Conservation (phyloP, 2,329 filamentous ascomycete species). For the Lithohypha guttulata region DNA sequence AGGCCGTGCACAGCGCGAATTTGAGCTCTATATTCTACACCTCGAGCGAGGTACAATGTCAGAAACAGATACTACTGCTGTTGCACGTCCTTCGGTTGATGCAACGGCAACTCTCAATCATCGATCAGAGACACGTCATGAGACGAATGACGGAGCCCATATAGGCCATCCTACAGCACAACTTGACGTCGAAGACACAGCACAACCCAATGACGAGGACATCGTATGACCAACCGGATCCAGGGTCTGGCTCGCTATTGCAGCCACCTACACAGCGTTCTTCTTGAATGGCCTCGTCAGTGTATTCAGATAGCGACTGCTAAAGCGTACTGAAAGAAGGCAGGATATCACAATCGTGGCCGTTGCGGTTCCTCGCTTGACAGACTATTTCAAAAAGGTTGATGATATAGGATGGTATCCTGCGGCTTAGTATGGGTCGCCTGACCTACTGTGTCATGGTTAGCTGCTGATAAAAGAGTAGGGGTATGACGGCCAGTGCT, state of each 20-base stretch:
- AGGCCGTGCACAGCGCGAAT: too few relatives aligned
- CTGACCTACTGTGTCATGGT: not conserved
- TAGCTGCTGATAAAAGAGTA: not conserved
- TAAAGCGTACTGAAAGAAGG: not conserved
- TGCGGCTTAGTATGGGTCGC: constrained; percentile 10
- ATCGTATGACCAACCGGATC: constrained; percentile 8
- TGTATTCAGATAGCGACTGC: too few relatives aligned
- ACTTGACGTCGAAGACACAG: constrained; percentile 7
- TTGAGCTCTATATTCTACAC: too few relatives aligned
- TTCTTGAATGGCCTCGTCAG: constrained; percentile 10
- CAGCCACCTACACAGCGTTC: constrained; percentile 7
- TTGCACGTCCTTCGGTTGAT: too few relatives aligned
- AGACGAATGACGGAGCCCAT: too few relatives aligned
- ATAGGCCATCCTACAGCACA: constrained; percentile 3
- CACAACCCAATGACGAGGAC: not conserved
- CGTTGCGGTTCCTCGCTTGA: constrained; percentile 8
- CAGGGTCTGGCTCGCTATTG: constrained; percentile 8
- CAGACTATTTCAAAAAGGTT: constrained; percentile 23
- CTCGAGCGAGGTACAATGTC: too few relatives aligned
- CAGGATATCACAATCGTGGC: constrained; percentile 8
- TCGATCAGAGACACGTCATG: too few relatives aligned
- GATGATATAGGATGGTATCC: constrained; percentile 26
- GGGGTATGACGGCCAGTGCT: constrained; percentile 5
- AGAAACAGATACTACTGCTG: too few relatives aligned
- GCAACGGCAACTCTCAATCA: too few relatives aligned